Base-by-base conservation (phyloP, 2,329 filamentous ascomycete species). In the Pyrenophora tritici-repentis region DNA sequence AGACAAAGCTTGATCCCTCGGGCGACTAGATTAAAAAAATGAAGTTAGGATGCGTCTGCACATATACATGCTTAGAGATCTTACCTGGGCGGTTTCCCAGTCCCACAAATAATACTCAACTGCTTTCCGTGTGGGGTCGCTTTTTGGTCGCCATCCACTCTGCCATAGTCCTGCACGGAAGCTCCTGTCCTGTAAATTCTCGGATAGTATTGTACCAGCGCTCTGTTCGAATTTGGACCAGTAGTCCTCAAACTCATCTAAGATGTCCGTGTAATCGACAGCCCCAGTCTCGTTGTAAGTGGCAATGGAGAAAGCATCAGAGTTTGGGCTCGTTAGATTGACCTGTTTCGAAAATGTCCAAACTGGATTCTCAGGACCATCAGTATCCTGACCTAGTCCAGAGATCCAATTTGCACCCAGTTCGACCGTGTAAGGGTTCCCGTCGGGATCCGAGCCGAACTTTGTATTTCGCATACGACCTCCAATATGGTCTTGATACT, bases 391-490 rank as follows among this genome's bases (percentile, higher is more conserved):
- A 71, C 76, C 20, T 75, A 65, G 18, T 74, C 79, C 74, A 76
- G 78, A 24, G 78, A 79, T 78, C 86, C 86, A 89, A 55, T 89
- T 89, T 6, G 86, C 86, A 2, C 86, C 86, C 0, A 86, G 72
- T 66, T 89, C 86, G 8, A 89, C 76, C 0, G 75, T 78, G 52
- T 84, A 85, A 0, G 82, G 58, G 10, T 55, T 51, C 79, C 83
- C 83, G 31, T 81, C 73, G 0, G 70, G 31, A 18, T 78, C 73
- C 13, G 75, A 71, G 4, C 85, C 85, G 59, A 88, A 87, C 0
- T 76, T 73, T 0, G 78, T 78, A 53, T 87, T 80, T n/a, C 73
- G 72, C 33, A 86, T 79, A 5, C 86, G 80, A 1, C 86, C 86
- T 1, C 86, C 86, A 50, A 89, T 81, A 10, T 81, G 77, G 51